Conservation (phyloP, 345 rosid genomes). For the Citrus glauca region DNA sequence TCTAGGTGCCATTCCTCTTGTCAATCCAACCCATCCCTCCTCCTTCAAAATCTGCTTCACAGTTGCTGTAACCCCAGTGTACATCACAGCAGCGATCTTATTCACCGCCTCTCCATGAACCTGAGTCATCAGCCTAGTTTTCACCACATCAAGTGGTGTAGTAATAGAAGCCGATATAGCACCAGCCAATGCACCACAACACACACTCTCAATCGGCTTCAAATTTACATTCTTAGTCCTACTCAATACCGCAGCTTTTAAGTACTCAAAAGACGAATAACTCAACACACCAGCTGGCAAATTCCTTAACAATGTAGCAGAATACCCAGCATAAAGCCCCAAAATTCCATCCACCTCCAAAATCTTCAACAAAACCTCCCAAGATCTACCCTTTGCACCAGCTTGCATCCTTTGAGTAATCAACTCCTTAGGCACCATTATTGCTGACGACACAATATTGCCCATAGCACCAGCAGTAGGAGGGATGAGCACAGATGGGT, state of each 20-base stretch:
- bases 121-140: slow-evolving; percentile 96
- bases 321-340: slow-evolving; percentile 88
- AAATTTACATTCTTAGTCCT: slow-evolving; percentile 52
- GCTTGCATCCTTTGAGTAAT: slow-evolving; percentile 94
- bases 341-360: slow-evolving; percentile 81
- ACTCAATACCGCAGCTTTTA: slow-evolving; percentile 74
- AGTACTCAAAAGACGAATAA: slow-evolving; percentile 87
- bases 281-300: slow-evolving; percentile 90
- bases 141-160: slow-evolving; percentile 87
- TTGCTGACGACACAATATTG: slow-evolving; percentile 82
- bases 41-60: slow-evolving; percentile 81
- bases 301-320: slow-evolving; percentile 84
- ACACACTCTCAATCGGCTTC: slow-evolving; percentile 83
- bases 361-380: slow-evolving; percentile 64
- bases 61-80: slow-evolving; percentile 50
- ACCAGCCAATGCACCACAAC: slow-evolving; percentile 89
- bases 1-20: slow-evolving; percentile 80
- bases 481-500: slow-evolving; percentile 75
- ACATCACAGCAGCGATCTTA: slow-evolving; percentile 59
- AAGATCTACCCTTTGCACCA: slow-evolving; percentile 78
- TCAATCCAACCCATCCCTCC: slow-evolving; percentile 89
- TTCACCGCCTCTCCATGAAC: slow-evolving; percentile 39
- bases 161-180: slow-evolving; percentile 89
- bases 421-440: slow-evolving; percentile 92
- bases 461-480: slow-evolving; percentile 99